Base-by-base conservation (phyloP, 768 basidiomycete genomes). In the Coprinellus micaceus region DNA sequence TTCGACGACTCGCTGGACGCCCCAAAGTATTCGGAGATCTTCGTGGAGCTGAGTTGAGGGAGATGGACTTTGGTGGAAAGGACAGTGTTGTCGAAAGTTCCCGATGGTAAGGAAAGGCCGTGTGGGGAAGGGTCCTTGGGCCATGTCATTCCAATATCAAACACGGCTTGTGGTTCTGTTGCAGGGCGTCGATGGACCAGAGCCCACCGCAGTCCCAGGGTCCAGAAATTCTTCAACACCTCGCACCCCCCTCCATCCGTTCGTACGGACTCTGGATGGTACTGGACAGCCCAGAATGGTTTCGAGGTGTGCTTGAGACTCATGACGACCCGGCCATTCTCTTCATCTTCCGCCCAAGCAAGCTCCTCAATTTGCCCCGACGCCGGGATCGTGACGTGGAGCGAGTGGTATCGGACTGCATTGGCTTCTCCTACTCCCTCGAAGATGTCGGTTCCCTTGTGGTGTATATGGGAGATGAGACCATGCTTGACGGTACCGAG, bases 241-340 rank as follows among this genome's bases (percentile, higher is more conserved):
- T 85, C 78, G n/a, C 78, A 63, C 1, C 90, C 90, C 5, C 86
- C 88, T 2, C 79, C 81, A 41, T 75, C 72, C 2, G 90, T 93
- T 61, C 87, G 78, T 3, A 88, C 82, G 3, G 91, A 93, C 66
- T 93, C 91, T 5, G 91, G 91, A 66, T 94, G 91, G 66, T 93
- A 94, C 64, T 94, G 91, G 22, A 94, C 91, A 3, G 88, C 90
- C 86, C 88, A 93, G 64, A 91, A 89, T 3, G 91, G 91, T 58
- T 77, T 79, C 22, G 62, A 69, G 49, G 60, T 74, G 66, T 94
- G 91, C 60, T 77, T 80, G 25, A 81, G 71, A 39, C 84, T 89
- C 91, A 94, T 93, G 45, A 90, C 75, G 21, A 91, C 84, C 43
- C 63, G 75, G 5, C 86, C 87, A 58, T 89, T 84, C 52, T 85